Conservation (phyloP, 495 filamentous ascomycete species). For the Aspergillus funiculosus region DNA sequence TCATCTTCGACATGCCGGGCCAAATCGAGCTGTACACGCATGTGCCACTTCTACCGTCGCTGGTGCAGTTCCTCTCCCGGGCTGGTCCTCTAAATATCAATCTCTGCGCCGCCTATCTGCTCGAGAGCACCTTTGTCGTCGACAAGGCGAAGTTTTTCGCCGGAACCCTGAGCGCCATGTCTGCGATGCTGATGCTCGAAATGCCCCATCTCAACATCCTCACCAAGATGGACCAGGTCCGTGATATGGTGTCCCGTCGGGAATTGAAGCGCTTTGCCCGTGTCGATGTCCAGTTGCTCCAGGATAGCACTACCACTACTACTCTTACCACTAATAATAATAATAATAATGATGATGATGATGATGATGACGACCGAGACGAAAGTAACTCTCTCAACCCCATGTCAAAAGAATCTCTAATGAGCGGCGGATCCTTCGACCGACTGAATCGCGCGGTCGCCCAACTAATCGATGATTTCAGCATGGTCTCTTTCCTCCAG, state of each 20-base stretch:
- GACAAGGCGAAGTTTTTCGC: slow-evolving; percentile 97
- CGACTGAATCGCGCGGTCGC: slow-evolving; percentile 80
- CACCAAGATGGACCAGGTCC: slow-evolving; percentile 94
- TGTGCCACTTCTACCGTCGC: slow-evolving; percentile 81
- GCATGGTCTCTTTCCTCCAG: slow-evolving; percentile 92
- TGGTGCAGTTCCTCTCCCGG: slow-evolving; percentile 74
- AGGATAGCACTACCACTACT: no score
- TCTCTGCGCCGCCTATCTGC: slow-evolving; percentile 90
- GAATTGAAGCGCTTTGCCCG: slow-evolving; percentile 84
- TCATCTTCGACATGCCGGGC: slow-evolving; percentile 97
- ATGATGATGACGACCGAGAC: slow-evolving; percentile 31
- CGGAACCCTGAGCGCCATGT: slow-evolving; percentile 92
- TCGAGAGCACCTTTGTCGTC: slow-evolving; percentile 90
- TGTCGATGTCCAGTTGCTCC: slow-evolving; percentile 70
- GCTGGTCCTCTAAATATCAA: slow-evolving; percentile 79
- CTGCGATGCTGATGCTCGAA: slow-evolving; percentile 96
- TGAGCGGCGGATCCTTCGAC: slow-evolving; percentile 73
- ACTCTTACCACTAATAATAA: no score
- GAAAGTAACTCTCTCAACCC: slow-evolving; percentile 40
- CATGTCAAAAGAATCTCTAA: slow-evolving; percentile 54
- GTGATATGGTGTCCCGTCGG: slow-evolving; percentile 70
- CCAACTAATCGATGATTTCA: slow-evolving; percentile 88
- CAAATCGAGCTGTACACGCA: slow-evolving; percentile 99
- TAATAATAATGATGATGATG: slow-evolving; percentile 41
- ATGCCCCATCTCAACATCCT: slow-evolving; percentile 92